Base-by-base conservation (phyloP, 129 eudicot genomes). In the Tagetes erecta region DNA sequence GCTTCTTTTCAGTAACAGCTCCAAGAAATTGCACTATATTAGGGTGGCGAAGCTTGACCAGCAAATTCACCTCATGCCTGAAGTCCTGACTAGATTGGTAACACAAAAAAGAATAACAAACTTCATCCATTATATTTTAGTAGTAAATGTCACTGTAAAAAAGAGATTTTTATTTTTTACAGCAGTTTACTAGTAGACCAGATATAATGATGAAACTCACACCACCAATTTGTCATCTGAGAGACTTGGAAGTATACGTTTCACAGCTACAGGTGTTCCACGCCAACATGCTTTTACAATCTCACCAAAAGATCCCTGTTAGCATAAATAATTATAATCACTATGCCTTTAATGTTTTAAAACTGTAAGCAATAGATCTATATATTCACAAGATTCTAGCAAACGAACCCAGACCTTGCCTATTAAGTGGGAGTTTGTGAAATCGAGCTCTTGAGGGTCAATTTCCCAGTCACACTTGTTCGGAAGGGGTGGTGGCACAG, bases 21-120 rank as follows among this genome's bases (percentile, higher is more conserved):
- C 99, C 99, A 53, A 94, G 94, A 76, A 94, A 94, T 81, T 94
- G 98, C 66, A 95, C 99, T 59, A 95, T 86, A 77, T 95, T 91
- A 69, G 99, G 99, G 86, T 95, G 99, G 66, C 97, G 97, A 80
- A 94, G 97, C 82, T 95, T 95, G 84, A 95, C 99, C 72, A 95
- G 97, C 92, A 95, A 88, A 74, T 88, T 91, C 76, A 95, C 99
- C 83, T 95, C 99, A 52, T 95, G 99, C 87, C 97, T 88, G 83
- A 95, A 95, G 86, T 95, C 96, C 87, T 95, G 99, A 74, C 99
- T 95, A 90, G 44, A 79, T 67, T 51, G 44, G 53, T 4, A 82
- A 62, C 34, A 13, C 46, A 68, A 74, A 69, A 46, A 66, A 77
- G 75, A 45, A 42, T 58, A 56, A 76, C 59, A 40, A 42, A 62